Percentiles rank a stretch among this genome's conserved stretches.
Evolutionary conservation across 192 early-diverging fungal genomes (phyloP).

Genomic region (Powellomyces hirtus): DNA sequence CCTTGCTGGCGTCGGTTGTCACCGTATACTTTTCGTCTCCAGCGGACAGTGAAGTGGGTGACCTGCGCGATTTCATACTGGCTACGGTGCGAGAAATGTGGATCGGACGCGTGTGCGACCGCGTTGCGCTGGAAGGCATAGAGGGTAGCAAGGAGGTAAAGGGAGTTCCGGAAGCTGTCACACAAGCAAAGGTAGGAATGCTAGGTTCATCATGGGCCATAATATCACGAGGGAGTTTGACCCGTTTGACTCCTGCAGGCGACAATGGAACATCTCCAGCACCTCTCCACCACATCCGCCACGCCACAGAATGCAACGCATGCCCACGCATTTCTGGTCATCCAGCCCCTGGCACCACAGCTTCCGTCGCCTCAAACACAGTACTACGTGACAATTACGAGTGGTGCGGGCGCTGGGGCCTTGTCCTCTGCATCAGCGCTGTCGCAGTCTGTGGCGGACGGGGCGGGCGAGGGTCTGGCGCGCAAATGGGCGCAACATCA

Average conservation of each 20-base stretch:
- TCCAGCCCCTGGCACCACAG: conserved; percentile 37
- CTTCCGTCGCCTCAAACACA: conserved; percentile 18
- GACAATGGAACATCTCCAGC: conserved; percentile 34
- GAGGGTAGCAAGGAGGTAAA: conserved; percentile 27
- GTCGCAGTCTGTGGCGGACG: conserved; percentile 22
- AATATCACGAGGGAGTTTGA: too few species aligned
- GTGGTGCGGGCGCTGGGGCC: neutral
- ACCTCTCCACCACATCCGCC: conserved; percentile 23
- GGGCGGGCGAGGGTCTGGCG: conserved; percentile 13
- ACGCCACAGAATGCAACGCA: neutral
- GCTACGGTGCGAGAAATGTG: conserved; percentile 41
- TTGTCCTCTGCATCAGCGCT: conserved; percentile 8
- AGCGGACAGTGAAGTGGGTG: conserved; percentile 1
- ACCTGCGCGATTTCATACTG: conserved; percentile 47
- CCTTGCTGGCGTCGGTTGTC: conserved; percentile 14
- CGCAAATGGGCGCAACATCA: conserved; percentile 39
- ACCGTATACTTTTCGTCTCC: conserved; percentile 40
- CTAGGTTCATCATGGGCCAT: too few species aligned
- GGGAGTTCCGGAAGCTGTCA: conserved; percentile 31
- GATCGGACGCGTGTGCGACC: conserved; percentile 36
- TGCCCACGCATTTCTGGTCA: conserved; percentile 34
- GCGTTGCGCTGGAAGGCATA: conserved; percentile 41
- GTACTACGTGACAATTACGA: conserved; percentile 23
- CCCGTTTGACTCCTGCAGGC: conserved; percentile 21
- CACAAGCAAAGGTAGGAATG: conserved; percentile 32